Percentiles rank a stretch among this genome's conserved stretches.
phyloP scores from a whole-genome alignment of 345 rosid species.

The Eucalyptus caleyi region DNA sequence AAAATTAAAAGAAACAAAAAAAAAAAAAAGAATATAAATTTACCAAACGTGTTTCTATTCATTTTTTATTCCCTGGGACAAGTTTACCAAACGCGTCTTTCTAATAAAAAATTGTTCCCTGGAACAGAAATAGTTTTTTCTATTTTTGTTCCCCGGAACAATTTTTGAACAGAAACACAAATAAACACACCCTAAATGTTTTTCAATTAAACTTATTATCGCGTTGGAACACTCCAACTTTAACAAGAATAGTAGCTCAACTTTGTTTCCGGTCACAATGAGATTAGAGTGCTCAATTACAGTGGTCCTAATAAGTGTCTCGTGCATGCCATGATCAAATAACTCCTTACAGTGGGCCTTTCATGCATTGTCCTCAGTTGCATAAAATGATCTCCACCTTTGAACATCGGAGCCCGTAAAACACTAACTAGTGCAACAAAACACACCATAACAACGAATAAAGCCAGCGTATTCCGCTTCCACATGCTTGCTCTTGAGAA shows the following conservation, averaged over 20 bases:
- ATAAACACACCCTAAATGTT: no score
- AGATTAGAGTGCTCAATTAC: background rate
- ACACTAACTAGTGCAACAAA: conserved; percentile 45
- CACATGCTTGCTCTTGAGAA: conserved; percentile 21
- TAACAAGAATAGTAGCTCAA: background rate
- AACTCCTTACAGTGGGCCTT: conserved; percentile 50
- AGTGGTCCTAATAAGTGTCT: background rate
- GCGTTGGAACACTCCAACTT: background rate
- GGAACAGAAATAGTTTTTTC: no score
- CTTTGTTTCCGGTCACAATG: background rate
- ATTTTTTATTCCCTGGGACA: no score
- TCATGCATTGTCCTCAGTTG: conserved; percentile 81
- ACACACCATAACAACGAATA: conserved; percentile 32
- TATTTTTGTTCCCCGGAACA: no score
- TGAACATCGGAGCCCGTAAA: conserved; percentile 63
- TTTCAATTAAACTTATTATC: background rate
- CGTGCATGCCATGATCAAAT: background rate
- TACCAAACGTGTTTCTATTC: no score
- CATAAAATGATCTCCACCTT: conserved; percentile 78
- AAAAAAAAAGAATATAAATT: no score
- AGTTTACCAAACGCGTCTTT: no score
- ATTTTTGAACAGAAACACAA: no score
- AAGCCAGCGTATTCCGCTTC: conserved; percentile 32
- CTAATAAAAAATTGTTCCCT: no score
- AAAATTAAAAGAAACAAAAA: no score